Evolutionary conservation across 768 basidiomycete genomes (phyloP).

Genomic region (Boletellus sp.): DNA sequence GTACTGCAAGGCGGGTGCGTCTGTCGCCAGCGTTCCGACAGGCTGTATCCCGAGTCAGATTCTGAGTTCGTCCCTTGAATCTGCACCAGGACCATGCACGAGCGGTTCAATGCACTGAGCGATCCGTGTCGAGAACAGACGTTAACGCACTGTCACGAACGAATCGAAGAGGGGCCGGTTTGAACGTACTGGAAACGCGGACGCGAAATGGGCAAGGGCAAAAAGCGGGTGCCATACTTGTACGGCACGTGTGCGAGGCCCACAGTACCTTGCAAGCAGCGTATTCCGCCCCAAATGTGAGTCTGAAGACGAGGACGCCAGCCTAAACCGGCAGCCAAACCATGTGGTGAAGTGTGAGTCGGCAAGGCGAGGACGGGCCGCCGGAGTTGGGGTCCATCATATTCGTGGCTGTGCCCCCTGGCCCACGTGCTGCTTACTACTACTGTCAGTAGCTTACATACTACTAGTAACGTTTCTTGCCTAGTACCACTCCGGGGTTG

Average conservation of each 20-base stretch:
- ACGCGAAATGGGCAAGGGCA: slow-evolving; percentile 7
- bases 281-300: neutral
- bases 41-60: slow-evolving; percentile 1
- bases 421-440: too few relatives aligned
- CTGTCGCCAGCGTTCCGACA: slow-evolving; percentile 1
- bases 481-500: neutral
- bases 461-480: too few relatives aligned
- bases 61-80: neutral
- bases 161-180: neutral
- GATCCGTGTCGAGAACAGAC: neutral
- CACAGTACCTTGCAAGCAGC: neutral
- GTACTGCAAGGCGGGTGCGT: slow-evolving; percentile 2
- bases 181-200: neutral
- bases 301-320: neutral
- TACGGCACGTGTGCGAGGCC: neutral
- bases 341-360: neutral
- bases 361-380: too few relatives aligned
- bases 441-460: too few relatives aligned
- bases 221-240: slow-evolving; percentile 4
- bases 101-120: slow-evolving; percentile 1
- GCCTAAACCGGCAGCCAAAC: neutral
- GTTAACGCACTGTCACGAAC: neutral
- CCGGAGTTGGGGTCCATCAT: too few relatives aligned
- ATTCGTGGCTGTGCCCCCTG: too few relatives aligned
- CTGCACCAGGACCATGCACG: neutral